These are phyloP conservation scores for Pichia sp. DNA, from an alignment of 1,139 yeast genomes.

Conservation along the genomic window DNA sequence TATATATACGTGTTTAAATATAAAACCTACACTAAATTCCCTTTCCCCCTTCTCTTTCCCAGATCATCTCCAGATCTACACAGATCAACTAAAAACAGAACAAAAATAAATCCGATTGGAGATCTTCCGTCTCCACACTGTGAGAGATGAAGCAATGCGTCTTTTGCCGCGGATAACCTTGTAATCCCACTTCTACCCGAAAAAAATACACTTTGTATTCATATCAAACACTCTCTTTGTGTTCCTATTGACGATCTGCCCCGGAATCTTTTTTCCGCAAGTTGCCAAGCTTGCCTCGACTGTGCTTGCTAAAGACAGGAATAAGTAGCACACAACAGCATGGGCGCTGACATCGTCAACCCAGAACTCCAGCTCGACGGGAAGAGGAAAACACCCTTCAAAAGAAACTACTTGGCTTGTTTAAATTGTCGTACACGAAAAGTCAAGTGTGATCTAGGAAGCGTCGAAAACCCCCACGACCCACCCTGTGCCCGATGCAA, in stretches of 20 bases:
- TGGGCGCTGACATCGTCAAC: background rate
- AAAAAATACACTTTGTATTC: background rate
- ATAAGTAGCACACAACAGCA: no score
- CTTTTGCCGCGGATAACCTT: conserved; percentile 3
- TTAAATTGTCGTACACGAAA: conserved; percentile 77
- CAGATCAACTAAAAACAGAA: no score
- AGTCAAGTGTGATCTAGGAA: conserved; percentile 81
- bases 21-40: background rate
- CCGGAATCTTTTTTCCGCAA: no score
- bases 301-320: no score
- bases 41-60: background rate
- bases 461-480: conserved; percentile 63
- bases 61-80: no score
- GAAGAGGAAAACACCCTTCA: conserved; percentile 32
- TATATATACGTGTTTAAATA: background rate
- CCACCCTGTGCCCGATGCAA: conserved; percentile 86
- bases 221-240: no score
- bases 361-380: background rate
- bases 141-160: background rate
- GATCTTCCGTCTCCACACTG: no score
- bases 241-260: no score
- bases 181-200: background rate
- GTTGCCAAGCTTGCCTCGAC: no score
- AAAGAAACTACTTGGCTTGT: conserved; percentile 78
- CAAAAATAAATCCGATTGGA: background rate